phyloP scores from a whole-genome alignment of 2,329 filamentous ascomycete species.

The Bipolaris oryzae region DNA sequence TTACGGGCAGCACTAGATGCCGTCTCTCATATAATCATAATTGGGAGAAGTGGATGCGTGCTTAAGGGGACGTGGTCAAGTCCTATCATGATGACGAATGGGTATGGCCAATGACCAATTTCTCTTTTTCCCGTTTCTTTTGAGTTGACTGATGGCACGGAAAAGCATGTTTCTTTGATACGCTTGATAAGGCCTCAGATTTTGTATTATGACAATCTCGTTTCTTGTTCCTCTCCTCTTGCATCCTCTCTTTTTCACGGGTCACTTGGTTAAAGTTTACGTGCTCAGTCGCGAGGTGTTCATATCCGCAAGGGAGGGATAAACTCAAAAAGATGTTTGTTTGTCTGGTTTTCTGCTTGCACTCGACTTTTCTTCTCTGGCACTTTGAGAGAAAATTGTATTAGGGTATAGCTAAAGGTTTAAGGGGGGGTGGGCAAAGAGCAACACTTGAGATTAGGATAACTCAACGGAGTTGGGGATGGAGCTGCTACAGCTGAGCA shows the following conservation, averaged over 20 bases:
- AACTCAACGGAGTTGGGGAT: constrained; percentile 10
- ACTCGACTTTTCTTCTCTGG: constrained; percentile 18
- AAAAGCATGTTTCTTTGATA: constrained; percentile 36
- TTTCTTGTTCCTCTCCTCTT: constrained; percentile 36
- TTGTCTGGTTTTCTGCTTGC: constrained; percentile 21
- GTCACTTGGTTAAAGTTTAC: constrained; percentile 27
- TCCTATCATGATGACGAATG: constrained; percentile 25
- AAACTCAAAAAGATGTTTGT: constrained; percentile 30
- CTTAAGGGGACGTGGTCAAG: constrained; percentile 30
- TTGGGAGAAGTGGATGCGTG: constrained; percentile 10
- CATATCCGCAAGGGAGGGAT: constrained; percentile 33
- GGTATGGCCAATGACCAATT: constrained; percentile 33
- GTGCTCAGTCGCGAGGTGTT: constrained; percentile 34
- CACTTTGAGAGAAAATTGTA: constrained; percentile 20
- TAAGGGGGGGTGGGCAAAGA: constrained; percentile 10
- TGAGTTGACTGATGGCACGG: constrained; percentile 33
- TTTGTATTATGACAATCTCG: constrained; percentile 45
- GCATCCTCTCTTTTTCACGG: constrained; percentile 41
- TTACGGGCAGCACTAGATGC: constrained; percentile 50
- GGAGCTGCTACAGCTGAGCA: constrained; percentile 17
- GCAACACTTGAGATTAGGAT: constrained; percentile 11
- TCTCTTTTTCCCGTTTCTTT: constrained; percentile 24
- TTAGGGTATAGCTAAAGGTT: constrained; percentile 19
- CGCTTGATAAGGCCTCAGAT: constrained; percentile 31
- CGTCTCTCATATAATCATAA: constrained; percentile 2